Evolutionary conservation across 2,329 filamentous ascomycete species (phyloP).

Genomic region (Aspergillus brasiliensis): DNA sequence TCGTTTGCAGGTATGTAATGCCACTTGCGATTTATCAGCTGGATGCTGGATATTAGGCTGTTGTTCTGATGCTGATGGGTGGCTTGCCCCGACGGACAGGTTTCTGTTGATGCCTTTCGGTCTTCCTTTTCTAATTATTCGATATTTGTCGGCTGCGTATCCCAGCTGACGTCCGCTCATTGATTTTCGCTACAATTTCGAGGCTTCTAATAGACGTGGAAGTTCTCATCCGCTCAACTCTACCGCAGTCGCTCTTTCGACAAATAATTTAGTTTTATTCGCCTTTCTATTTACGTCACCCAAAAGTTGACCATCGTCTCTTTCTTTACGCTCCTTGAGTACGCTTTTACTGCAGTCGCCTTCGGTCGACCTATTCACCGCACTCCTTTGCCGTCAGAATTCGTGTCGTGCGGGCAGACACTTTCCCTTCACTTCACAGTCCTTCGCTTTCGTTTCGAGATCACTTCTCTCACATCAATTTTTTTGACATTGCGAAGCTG

Average conservation of each 20-base stretch:
- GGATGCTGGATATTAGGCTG: not conserved
- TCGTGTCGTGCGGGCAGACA: slow-evolving; percentile 21
- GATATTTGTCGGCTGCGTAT: slow-evolving; percentile 18
- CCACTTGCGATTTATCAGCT: not conserved
- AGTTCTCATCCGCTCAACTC: not conserved
- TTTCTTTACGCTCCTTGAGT: slow-evolving; percentile 12
- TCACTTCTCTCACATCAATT: not conserved
- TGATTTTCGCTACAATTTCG: slow-evolving; percentile 11
- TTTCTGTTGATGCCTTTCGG: slow-evolving; percentile 15
- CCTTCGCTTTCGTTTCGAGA: not conserved
- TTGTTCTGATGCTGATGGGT: not conserved
- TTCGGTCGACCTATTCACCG: not conserved
- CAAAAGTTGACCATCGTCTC: not conserved
- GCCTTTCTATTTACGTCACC: slow-evolving; percentile 1
- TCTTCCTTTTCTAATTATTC: slow-evolving; percentile 5
- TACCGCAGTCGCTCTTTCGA: slow-evolving; percentile 14
- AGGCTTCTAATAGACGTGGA: not conserved
- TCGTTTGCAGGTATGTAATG: slow-evolving; percentile 11
- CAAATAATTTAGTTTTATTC: not conserved
- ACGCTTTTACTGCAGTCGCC: not conserved
- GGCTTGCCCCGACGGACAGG: not conserved
- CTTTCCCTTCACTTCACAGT: not conserved
- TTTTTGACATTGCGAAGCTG: not conserved
- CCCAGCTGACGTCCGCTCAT: slow-evolving; percentile 28
- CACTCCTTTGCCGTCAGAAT: slow-evolving; percentile 7